A percentile compares a stretch with the other conserved stretches of the same genome.
Evolutionary conservation across 202 grass and related monocot species (phyloP).

Genomic region (Musa balbisiana): DNA sequence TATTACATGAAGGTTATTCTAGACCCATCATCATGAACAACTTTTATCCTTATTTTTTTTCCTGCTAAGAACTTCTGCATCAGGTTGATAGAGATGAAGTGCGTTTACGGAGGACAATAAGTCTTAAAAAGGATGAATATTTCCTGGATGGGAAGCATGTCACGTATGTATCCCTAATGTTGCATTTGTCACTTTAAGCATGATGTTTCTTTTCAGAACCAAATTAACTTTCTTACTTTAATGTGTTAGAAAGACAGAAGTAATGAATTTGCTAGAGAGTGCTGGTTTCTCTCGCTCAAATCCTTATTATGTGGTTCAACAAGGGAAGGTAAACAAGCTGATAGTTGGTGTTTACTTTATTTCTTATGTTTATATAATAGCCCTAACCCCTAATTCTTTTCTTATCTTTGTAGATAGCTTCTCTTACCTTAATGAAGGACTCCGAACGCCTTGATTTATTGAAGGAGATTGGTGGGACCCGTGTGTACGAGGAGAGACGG

Average conservation of each 20-base stretch:
- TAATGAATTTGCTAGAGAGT: slow-evolving; percentile 99
- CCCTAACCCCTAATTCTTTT: slow-evolving; percentile 8
- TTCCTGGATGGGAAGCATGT: slow-evolving; percentile 89
- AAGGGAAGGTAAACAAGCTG: slow-evolving; percentile 64
- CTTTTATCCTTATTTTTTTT: neutral
- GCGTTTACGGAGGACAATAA: slow-evolving; percentile 77
- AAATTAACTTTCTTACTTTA: slow-evolving; percentile 17
- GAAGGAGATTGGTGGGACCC: slow-evolving; percentile 96
- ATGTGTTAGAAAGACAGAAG: slow-evolving; percentile 81
- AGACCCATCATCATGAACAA: neutral
- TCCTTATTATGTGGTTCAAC: slow-evolving; percentile 98
- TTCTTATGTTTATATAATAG: neutral
- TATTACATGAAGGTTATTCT: neutral
- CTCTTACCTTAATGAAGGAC: slow-evolving; percentile 98
- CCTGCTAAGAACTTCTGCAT: neutral
- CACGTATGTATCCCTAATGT: slow-evolving; percentile 37
- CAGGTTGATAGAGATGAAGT: slow-evolving; percentile 98
- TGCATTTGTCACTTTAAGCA: neutral
- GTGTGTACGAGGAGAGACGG: slow-evolving; percentile 87
- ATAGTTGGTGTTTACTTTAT: neutral
- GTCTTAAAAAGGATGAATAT: slow-evolving; percentile 97
- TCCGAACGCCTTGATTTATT: slow-evolving; percentile 93
- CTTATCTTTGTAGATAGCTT: slow-evolving; percentile 72
- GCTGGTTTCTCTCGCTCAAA: slow-evolving; percentile 98
- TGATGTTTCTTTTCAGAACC: slow-evolving; percentile 20